These are phyloP conservation scores for Thalassiosira allenii DNA, from an alignment of 352 stramenopile species.

Conservation along the genomic window DNA sequence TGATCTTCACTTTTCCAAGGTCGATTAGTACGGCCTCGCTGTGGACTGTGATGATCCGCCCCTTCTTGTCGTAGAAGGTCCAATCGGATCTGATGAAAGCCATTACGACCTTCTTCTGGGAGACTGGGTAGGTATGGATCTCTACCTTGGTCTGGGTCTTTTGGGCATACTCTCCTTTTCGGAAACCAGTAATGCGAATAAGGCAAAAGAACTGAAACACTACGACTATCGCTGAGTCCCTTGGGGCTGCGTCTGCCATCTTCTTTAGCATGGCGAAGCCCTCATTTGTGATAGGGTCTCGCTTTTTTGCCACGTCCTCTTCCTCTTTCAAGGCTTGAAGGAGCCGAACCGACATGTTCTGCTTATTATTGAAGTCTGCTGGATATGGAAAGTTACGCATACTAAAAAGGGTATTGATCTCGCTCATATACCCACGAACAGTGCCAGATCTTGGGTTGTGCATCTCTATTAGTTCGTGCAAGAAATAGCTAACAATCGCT, in stretches of 20 bases:
- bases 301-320: constrained; percentile 23
- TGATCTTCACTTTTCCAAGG: neutral
- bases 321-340: constrained; percentile 3
- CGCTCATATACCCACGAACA: constrained; percentile 1
- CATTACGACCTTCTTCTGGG: constrained; percentile 18
- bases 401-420: constrained; percentile 18
- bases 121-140: constrained; percentile 15
- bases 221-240: neutral
- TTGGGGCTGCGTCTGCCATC: constrained; percentile 13
- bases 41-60: too few relatives aligned
- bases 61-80: constrained; percentile 9
- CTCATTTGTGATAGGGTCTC: too few relatives aligned
- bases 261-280: too few relatives aligned
- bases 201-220: neutral
- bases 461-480: constrained; percentile 14
- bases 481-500: neutral
- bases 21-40: too few relatives aligned
- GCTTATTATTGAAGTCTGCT: neutral
- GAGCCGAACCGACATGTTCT: neutral
- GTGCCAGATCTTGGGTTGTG: constrained; percentile 14
- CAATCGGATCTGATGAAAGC: neutral
- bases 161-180: constrained; percentile 21
- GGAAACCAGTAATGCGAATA: neutral
- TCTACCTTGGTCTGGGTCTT: constrained; percentile 4
- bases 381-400: neutral